Evolutionary conservation across 2,329 filamentous ascomycete species (phyloP).

Genomic region (Fusarium nisikadoi): DNA sequence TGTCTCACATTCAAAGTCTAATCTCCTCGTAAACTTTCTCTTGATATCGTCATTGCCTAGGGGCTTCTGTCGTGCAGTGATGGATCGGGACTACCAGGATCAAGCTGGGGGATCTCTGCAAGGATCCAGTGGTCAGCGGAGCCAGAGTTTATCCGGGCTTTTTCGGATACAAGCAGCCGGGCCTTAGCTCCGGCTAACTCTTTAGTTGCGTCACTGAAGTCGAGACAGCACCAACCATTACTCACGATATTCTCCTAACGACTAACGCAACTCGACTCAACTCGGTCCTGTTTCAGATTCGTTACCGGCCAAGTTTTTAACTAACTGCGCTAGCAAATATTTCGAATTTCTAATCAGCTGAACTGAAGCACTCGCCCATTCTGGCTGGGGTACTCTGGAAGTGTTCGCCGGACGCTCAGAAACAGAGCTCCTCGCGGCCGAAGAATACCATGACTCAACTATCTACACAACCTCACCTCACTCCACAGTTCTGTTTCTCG

Average conservation of each 20-base stretch:
- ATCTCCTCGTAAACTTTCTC: background rate
- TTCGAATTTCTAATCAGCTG: background rate
- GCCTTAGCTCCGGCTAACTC: constrained; percentile 17
- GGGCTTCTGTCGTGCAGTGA: constrained; percentile 28
- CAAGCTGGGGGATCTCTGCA: constrained; percentile 38
- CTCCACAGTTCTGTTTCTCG: constrained; percentile 82
- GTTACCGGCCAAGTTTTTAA: constrained; percentile 13
- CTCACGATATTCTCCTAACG: background rate
- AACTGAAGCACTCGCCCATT: constrained; percentile 44
- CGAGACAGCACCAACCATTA: background rate
- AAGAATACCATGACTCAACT: constrained; percentile 59
- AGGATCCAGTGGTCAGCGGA: constrained; percentile 29
- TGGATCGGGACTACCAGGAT: constrained; percentile 34
- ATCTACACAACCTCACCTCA: constrained; percentile 64
- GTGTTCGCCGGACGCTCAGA: constrained; percentile 53
- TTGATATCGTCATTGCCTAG: background rate
- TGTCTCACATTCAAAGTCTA: background rate
- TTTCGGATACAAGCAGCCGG: constrained; percentile 9
- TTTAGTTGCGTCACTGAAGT: constrained; percentile 41
- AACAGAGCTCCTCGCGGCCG: constrained; percentile 43
- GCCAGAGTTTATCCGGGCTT: constrained; percentile 32
- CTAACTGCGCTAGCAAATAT: constrained; percentile 10
- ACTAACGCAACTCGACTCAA: constrained; percentile 6
- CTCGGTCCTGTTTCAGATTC: constrained; percentile 22
- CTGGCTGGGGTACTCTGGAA: constrained; percentile 64